phyloP scores from a whole-genome alignment of 2,329 filamentous ascomycete species.

The Monosporascus sp. region DNA sequence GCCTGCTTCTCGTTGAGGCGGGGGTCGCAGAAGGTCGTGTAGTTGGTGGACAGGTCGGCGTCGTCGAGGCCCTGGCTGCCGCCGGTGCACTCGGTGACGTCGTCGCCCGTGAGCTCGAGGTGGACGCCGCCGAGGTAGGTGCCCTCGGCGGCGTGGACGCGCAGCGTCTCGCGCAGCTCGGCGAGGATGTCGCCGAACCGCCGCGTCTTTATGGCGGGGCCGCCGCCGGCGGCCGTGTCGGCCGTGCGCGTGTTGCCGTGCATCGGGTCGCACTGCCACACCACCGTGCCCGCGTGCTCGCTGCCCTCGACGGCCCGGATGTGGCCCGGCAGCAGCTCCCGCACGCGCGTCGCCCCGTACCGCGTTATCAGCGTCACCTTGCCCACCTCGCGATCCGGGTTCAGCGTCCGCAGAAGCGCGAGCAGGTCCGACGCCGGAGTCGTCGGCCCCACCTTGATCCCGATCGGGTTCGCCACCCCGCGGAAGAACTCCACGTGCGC shows the following conservation, averaged over 20 bases:
- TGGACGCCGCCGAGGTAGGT: slow-evolving; percentile 93
- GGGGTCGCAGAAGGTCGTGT: slow-evolving; percentile 95
- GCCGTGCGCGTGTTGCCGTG: slow-evolving; percentile 77
- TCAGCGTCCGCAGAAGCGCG: slow-evolving; percentile 75
- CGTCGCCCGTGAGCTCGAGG: slow-evolving; percentile 90
- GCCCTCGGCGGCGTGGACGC: slow-evolving; percentile 76
- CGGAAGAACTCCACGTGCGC: slow-evolving; percentile 97
- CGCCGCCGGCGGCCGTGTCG: slow-evolving; percentile 50
- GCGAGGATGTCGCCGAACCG: slow-evolving; percentile 86
- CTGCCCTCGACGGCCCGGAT: slow-evolving; percentile 84
- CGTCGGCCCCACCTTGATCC: slow-evolving; percentile 89
- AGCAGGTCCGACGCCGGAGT: slow-evolving; percentile 75
- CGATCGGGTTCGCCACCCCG: slow-evolving; percentile 91
- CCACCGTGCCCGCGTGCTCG: slow-evolving; percentile 61
- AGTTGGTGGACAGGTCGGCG: slow-evolving; percentile 83
- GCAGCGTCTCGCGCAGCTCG: slow-evolving; percentile 77
- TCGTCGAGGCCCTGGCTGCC: slow-evolving; percentile 84
- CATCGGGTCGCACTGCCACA: slow-evolving; percentile 99
- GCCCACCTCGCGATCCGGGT: slow-evolving; percentile 75
- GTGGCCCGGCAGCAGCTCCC: slow-evolving; percentile 71
- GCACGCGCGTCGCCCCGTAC: slow-evolving; percentile 78
- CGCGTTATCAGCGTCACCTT: slow-evolving; percentile 96
- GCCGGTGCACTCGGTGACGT: slow-evolving; percentile 92
- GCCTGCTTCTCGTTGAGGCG: slow-evolving; percentile 97
- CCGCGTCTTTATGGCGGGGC: slow-evolving; percentile 73